Evolutionary conservation across 2,329 filamentous ascomycete genomes (phyloP).

Genomic region (Onygena corvina): DNA sequence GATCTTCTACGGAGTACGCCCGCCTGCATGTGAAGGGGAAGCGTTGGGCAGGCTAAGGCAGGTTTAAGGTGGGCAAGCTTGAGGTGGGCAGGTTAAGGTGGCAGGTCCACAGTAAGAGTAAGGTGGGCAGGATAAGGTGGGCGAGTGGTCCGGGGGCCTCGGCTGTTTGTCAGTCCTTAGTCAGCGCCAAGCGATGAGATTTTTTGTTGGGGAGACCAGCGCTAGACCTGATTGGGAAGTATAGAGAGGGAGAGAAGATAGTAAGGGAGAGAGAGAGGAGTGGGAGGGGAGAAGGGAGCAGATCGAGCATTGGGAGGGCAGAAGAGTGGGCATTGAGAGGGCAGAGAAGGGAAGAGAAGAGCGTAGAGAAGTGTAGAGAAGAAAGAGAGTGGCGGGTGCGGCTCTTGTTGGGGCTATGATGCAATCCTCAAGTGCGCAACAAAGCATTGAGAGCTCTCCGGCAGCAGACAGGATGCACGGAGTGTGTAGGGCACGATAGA

Average conservation of each 20-base stretch:
- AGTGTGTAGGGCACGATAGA: no score
- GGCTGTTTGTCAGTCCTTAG: neutral
- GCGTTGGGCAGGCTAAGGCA: no score
- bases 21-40: no score
- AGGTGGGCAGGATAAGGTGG: no score
- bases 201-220: conserved; percentile 2
- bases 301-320: neutral
- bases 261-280: neutral
- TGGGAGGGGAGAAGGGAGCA: neutral
- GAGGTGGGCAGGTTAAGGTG: no score
- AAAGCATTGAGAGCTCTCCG: no score
- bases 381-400: neutral
- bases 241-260: neutral
- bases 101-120: no score
- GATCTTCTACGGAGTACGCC: no score
- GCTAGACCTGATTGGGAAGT: neutral
- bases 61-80: no score
- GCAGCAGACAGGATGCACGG: no score
- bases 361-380: neutral
- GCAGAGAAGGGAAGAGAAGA: neutral
- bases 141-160: no score
- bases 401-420: neutral
- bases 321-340: neutral
- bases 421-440: no score
- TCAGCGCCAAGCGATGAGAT: neutral